A percentile compares a stretch with the other conserved stretches of the same genome.
Conservation (phyloP, 2,329 filamentous ascomycete genomes). For the Pezicula rhizophila region DNA sequence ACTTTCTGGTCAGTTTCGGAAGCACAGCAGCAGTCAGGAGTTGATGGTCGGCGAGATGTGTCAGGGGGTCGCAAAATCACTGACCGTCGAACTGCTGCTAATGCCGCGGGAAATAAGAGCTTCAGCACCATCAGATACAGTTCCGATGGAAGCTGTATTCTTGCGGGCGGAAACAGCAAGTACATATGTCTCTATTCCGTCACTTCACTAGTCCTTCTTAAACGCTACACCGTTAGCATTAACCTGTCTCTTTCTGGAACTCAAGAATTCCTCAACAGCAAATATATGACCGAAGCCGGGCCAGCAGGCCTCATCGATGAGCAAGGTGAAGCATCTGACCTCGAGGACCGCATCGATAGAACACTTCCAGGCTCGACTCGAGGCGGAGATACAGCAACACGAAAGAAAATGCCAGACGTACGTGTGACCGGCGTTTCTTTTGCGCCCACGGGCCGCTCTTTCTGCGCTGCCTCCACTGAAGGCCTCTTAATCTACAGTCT, state of each 20-base stretch:
- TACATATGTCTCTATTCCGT: slow-evolving; percentile 98
- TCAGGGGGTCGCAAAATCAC: slow-evolving; percentile 85
- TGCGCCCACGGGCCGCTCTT: slow-evolving; percentile 79
- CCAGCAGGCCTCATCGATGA: slow-evolving; percentile 80
- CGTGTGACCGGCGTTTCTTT: slow-evolving; percentile 81
- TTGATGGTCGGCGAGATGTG: slow-evolving; percentile 87
- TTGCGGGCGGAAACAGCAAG: slow-evolving; percentile 94
- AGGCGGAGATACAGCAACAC: slow-evolving; percentile 71
- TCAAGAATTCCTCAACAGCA: slow-evolving; percentile 94
- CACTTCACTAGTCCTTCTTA: slow-evolving; percentile 80
- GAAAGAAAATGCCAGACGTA: slow-evolving; percentile 74
- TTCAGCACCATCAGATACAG: slow-evolving; percentile 88
- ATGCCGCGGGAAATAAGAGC: slow-evolving; percentile 81
- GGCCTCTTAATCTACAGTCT: slow-evolving; percentile 90
- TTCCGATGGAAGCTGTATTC: slow-evolving; percentile 81
- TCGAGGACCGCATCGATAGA: slow-evolving; percentile 75
- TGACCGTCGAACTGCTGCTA: slow-evolving; percentile 86
- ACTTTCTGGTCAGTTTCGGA: slow-evolving; percentile 93
- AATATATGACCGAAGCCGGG: slow-evolving; percentile 83
- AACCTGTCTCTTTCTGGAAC: slow-evolving; percentile 95
- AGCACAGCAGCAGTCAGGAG: slow-evolving; percentile 74
- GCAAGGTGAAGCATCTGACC: slow-evolving; percentile 80
- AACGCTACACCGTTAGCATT: slow-evolving; percentile 92
- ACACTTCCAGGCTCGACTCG: slow-evolving; percentile 80
- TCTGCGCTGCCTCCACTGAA: slow-evolving; percentile 93